Evolutionary conservation across 2,329 filamentous ascomycete species (phyloP).

Genomic region (Xylariales sp.): DNA sequence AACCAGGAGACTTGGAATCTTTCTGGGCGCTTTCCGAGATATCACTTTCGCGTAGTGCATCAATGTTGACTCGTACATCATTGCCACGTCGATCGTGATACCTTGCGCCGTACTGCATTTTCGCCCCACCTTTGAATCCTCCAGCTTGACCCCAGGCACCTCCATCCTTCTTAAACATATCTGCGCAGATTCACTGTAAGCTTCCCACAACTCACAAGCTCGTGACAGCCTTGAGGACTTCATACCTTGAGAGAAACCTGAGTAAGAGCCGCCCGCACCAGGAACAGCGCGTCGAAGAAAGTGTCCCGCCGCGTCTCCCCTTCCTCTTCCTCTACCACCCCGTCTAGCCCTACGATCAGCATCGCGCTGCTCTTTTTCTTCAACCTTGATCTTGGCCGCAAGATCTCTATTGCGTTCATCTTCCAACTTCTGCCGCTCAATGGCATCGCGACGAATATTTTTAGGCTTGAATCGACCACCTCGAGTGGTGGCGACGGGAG

Average conservation of each 20-base stretch:
- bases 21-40: conserved; percentile 30
- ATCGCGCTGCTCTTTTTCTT: conserved; percentile 23
- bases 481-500: no score
- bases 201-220: no score
- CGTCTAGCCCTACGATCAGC: conserved; percentile 29
- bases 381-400: conserved; percentile 24
- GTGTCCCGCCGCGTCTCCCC: conserved; percentile 21
- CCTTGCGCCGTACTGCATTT: conserved; percentile 31
- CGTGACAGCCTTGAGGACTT: no score
- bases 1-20: conserved; percentile 20
- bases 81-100: conserved; percentile 35
- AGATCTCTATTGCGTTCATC: conserved; percentile 26
- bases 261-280: conserved; percentile 32
- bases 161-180: conserved; percentile 16
- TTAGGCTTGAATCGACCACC: conserved; percentile 42
- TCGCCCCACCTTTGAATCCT: conserved; percentile 21
- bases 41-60: conserved; percentile 44
- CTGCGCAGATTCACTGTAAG: conserved; percentile 9
- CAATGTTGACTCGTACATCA: conserved; percentile 51
- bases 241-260: conserved; percentile 22
- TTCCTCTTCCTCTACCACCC: conserved; percentile 29
- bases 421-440: conserved; percentile 42
- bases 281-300: conserved; percentile 23
- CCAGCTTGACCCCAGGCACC: conserved; percentile 13
- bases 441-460: conserved; percentile 45